Conservation (phyloP, 1,139 yeast genomes). For the Yamadazyma atmosphaerica region DNA sequence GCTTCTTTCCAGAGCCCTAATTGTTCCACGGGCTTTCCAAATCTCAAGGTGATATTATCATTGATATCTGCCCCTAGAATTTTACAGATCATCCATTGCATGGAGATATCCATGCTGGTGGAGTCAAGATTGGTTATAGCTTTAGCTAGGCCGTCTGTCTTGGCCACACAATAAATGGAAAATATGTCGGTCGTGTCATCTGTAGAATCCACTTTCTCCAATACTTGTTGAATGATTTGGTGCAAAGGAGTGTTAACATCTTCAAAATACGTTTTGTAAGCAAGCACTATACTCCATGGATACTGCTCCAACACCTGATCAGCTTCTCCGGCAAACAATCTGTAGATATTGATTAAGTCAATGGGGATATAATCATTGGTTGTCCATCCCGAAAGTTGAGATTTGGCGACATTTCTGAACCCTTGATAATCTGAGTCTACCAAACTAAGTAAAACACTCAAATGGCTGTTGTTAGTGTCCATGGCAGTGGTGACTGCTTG, state of each 20-base stretch:
- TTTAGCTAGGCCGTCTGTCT: conserved; percentile 2
- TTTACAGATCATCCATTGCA: conserved; percentile 59
- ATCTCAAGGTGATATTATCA: conserved; percentile 47
- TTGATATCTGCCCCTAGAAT: conserved; percentile 27
- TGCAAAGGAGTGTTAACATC: conserved; percentile 44
- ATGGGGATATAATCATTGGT: conserved; percentile 50
- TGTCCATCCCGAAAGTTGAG: conserved; percentile 70
- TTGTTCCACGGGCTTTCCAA: conserved; percentile 54
- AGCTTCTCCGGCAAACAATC: conserved; percentile 62
- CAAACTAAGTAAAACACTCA: conserved; percentile 69
- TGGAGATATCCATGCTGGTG: conserved; percentile 25
- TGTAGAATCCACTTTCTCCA: conserved; percentile 14
- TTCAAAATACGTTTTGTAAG: conserved; percentile 63
- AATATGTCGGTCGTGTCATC: conserved; percentile 24
- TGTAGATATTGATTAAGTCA: conserved; percentile 57
- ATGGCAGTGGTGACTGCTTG: conserved; percentile 65
- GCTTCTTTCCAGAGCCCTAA: conserved; percentile 60
- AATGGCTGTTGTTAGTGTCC: conserved; percentile 59
- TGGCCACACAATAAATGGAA: conserved; percentile 17
- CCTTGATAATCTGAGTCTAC: conserved; percentile 67
- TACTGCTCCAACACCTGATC: conserved; percentile 43
- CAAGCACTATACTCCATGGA: conserved; percentile 68
- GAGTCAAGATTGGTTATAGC: conserved; percentile 12
- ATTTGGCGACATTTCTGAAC: conserved; percentile 53
- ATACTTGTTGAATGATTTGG: conserved; percentile 25